These are phyloP conservation scores for Scheffersomyces ergatensis DNA, from an alignment of 805 yeast genomes.

Conservation along the genomic window DNA sequence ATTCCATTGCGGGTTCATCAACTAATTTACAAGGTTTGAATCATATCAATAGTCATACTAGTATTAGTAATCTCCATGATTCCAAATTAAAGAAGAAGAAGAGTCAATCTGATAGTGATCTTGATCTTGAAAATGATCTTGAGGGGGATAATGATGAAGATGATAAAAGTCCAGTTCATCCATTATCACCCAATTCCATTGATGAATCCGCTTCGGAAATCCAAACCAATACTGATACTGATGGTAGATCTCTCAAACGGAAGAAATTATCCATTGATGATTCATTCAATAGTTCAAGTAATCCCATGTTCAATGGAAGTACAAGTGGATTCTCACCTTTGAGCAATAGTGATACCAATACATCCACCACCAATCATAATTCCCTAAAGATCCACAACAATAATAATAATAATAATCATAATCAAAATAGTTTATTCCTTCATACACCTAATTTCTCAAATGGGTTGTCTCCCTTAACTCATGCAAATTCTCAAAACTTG, in stretches of 20 bases:
- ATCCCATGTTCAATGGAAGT: conserved; percentile 39
- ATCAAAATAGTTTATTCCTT: not conserved
- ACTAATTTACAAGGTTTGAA: conserved; percentile 15
- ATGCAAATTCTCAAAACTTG: conserved; percentile 5
- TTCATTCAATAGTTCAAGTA: conserved; percentile 31
- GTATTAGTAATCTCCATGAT: not conserved
- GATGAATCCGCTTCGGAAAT: conserved; percentile 61
- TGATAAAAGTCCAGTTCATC: conserved; percentile 18
- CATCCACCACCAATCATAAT: conserved; percentile 16
- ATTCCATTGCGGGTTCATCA: conserved; percentile 17
- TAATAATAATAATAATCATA: not conserved
- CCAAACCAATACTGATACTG: conserved; percentile 35
- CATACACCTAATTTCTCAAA: conserved; percentile 3
- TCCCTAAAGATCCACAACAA: conserved; percentile 5
- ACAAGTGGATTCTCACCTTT: conserved; percentile 43
- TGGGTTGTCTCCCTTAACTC: conserved; percentile 10
- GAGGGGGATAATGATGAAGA: not conserved
- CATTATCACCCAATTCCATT: conserved; percentile 61
- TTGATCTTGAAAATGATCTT: conserved; percentile 6
- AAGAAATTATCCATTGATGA: conserved; percentile 49
- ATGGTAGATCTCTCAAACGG: conserved; percentile 44
- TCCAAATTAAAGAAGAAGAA: conserved; percentile 6
- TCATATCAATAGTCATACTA: not conserved
- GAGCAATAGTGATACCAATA: conserved; percentile 44
- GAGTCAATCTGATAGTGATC: conserved; percentile 8